These are phyloP conservation scores for Pleurotus djamor DNA, from an alignment of 768 basidiomycete genomes.

Conservation along the genomic window DNA sequence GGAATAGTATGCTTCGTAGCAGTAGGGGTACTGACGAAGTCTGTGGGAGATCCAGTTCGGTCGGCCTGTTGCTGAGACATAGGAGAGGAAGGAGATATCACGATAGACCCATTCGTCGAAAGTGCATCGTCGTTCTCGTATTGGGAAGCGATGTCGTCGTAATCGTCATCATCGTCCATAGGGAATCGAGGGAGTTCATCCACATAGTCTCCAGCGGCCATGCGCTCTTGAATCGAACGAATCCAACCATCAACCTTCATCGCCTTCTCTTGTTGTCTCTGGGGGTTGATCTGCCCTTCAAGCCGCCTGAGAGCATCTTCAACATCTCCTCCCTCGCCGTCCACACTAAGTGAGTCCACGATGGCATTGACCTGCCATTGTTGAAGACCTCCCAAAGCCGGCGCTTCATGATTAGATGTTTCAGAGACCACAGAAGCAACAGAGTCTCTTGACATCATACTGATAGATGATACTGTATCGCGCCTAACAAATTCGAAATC, in stretches of 20 bases:
- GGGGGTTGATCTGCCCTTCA: conserved; percentile 83
- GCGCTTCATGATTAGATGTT: conserved; percentile 38
- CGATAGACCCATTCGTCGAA: conserved; percentile 14
- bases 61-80: neutral
- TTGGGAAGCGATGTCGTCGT: conserved; percentile 12
- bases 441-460: conserved; percentile 62
- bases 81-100: neutral
- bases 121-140: conserved; percentile 15
- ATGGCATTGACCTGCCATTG: conserved; percentile 84
- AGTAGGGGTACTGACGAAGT: conserved; percentile 27
- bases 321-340: conserved; percentile 76
- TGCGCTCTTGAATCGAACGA: conserved; percentile 63
- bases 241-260: conserved; percentile 85
- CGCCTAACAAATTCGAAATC: conserved; percentile 80
- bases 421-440: conserved; percentile 46
- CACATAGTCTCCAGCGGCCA: conserved; percentile 62
- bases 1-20: conserved; percentile 27
- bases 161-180: conserved; percentile 40
- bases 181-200: conserved; percentile 60
- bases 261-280: conserved; percentile 66
- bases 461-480: conserved; percentile 78
- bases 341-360: conserved; percentile 70
- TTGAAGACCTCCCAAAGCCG: conserved; percentile 51
- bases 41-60: conserved; percentile 2
- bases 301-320: conserved; percentile 79